Conservation (phyloP, 495 filamentous ascomycete species). For the Penicillium mononematosum region DNA sequence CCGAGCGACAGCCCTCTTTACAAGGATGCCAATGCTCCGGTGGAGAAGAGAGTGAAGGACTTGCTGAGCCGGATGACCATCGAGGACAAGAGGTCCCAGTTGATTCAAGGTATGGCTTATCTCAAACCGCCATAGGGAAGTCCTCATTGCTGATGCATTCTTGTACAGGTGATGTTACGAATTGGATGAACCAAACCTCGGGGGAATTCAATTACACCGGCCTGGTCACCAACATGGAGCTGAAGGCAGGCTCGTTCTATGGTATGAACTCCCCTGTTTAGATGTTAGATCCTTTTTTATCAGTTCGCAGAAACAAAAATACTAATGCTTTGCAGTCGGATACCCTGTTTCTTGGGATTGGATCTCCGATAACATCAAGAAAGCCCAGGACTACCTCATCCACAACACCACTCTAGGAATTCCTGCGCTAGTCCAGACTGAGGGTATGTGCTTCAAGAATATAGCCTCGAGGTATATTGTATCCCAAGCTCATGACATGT, state of each 20-base stretch:
- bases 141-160: background rate
- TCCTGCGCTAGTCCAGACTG: slow-evolving; percentile 67
- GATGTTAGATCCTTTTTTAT: background rate
- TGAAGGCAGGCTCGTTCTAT: slow-evolving; percentile 64
- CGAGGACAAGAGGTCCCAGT: slow-evolving; percentile 66
- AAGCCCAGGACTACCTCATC: slow-evolving; percentile 62
- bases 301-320: background rate
- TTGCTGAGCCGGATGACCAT: slow-evolving; percentile 67
- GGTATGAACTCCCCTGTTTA: slow-evolving; percentile 19
- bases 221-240: slow-evolving; percentile 61
- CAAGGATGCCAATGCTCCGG: slow-evolving; percentile 58
- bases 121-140: background rate
- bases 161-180: slow-evolving; percentile 57
- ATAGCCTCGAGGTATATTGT: background rate
- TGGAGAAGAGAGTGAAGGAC: slow-evolving; percentile 63
- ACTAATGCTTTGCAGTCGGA: slow-evolving; percentile 47
- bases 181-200: slow-evolving; percentile 63
- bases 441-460: slow-evolving; percentile 38
- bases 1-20: slow-evolving; percentile 40
- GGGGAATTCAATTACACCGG: slow-evolving; percentile 63
- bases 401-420: slow-evolving; percentile 65
- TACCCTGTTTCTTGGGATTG: slow-evolving; percentile 61
- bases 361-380: slow-evolving; percentile 58
- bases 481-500: background rate
- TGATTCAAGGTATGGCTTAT: slow-evolving; percentile 52